These are phyloP conservation scores for Plectosphaerella sp. DNA, from an alignment of 2,329 filamentous ascomycete genomes.

Conservation along the genomic window DNA sequence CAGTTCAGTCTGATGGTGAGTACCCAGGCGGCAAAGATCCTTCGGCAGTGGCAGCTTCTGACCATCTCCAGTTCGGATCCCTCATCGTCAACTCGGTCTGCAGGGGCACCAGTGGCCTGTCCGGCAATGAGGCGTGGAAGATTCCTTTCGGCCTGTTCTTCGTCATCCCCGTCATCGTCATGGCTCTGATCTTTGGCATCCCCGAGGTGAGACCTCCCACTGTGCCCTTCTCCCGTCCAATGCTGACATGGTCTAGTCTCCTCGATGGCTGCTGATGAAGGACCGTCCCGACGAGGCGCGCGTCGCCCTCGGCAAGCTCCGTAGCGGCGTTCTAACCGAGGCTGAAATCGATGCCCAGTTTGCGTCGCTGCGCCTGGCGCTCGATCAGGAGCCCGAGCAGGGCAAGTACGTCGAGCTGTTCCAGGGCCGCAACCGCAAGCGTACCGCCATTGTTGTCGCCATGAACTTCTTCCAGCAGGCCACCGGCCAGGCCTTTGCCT, in stretches of 20 bases:
- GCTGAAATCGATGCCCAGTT: conserved; percentile 18
- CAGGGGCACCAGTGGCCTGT: conserved; percentile 21
- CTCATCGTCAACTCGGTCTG: conserved; percentile 22
- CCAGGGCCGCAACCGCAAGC: conserved; percentile 17
- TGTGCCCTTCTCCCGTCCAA: background rate
- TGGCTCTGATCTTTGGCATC: conserved; percentile 19
- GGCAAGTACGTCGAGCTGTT: conserved; percentile 18
- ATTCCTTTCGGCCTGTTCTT: conserved; percentile 30
- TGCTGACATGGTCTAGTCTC: conserved; percentile 14
- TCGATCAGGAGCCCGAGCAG: conserved; percentile 8
- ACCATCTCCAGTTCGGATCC: conserved; percentile 10
- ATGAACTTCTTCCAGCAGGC: conserved; percentile 16
- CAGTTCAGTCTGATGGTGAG: conserved; percentile 22
- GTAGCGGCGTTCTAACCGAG: conserved; percentile 15
- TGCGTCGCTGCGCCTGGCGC: conserved; percentile 5
- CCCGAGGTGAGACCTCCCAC: conserved; percentile 14
- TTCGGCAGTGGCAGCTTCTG: too few relatives aligned
- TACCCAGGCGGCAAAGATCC: background rate
- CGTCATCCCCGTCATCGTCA: conserved; percentile 22
- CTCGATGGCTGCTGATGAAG: conserved; percentile 22
- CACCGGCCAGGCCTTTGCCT: conserved; percentile 14
- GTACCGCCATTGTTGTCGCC: conserved; percentile 18
- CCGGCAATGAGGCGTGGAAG: conserved; percentile 23
- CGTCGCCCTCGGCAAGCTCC: conserved; percentile 16
- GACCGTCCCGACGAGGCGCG: conserved; percentile 23